Base-by-base conservation (phyloP, 1,284 basidiomycete species). In the Mycosarcoma maydis region DNA sequence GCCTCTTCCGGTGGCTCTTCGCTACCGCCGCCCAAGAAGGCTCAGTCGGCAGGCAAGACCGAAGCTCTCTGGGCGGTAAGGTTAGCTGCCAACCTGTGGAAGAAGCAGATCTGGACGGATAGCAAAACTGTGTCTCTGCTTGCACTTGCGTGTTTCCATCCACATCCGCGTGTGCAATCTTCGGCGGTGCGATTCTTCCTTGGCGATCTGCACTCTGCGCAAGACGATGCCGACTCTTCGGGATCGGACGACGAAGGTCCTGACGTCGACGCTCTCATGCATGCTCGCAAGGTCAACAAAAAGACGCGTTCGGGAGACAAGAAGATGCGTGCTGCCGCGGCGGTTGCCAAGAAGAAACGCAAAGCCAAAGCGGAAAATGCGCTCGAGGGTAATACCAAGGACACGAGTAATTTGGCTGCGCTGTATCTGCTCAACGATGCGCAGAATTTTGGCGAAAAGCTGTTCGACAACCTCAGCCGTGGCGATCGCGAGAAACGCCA, bases 51-150 rank as follows among this genome's bases (percentile, higher is more conserved):
- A 6, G 71, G 76, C 27, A 78, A 76, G 55, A 72, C 73, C 9
- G 95, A 98, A 78, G 94, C 95, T 2, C 91, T 98, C 87, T 98
- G 96, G 95, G 95, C 96, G 2, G 90, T 98, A 39, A 90, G 95
- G 44, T 84, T 98, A 50, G 92, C 94, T 14, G 91, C 92, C 78
- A 94, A 98, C 76, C 85, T 98, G 23, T 98, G 95, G 96, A 88
- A 87, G 75, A 98, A 95, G 83, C 88, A 89, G 30, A 88, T 96
- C 34, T 99, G 95, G 94, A 90, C 87, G 53, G 96, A 98, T 80
- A 87, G 89, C 3, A 98, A 97, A 84, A 89, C 94, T 0, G 94
- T 98, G 6, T 90, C 94, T 6, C 95, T 99, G 73, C 87, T 97
- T 53, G 89, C 92, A 0, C 85, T 94, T 30, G 95, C 92, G 1